Evolutionary conservation across 2,329 filamentous ascomycete species (phyloP).

Genomic region (Cadophora gregata): DNA sequence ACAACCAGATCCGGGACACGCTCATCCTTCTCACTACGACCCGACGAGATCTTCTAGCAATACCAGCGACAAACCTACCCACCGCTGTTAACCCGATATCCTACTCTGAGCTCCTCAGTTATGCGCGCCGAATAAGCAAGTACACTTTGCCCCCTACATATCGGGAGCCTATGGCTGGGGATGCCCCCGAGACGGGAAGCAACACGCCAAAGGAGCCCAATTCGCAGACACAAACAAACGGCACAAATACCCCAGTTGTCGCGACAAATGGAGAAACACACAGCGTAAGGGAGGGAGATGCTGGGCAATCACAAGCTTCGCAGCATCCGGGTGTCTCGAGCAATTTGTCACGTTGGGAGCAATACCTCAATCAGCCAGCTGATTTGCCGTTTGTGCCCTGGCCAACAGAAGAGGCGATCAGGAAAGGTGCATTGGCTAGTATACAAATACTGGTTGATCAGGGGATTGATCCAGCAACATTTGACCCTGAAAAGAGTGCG

Average conservation of each 20-base stretch:
- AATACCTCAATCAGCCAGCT: slow-evolving; percentile 58
- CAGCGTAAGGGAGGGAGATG: slow-evolving; percentile 35
- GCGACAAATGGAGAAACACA: slow-evolving; percentile 36
- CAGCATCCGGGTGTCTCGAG: slow-evolving; percentile 32
- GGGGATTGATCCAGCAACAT: slow-evolving; percentile 65
- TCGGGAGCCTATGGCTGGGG: slow-evolving; percentile 32
- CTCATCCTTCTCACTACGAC: slow-evolving; percentile 73
- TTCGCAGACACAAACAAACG: slow-evolving; percentile 40
- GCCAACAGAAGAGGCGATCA: slow-evolving; percentile 71
- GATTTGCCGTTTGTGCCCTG: slow-evolving; percentile 74
- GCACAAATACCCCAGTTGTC: slow-evolving; percentile 36
- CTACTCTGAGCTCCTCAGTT: slow-evolving; percentile 76
- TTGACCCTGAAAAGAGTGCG: slow-evolving; percentile 57
- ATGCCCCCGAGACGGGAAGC: slow-evolving; percentile 23
- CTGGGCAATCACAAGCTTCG: slow-evolving; percentile 30
- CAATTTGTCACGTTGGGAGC: slow-evolving; percentile 45
- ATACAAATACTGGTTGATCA: slow-evolving; percentile 66
- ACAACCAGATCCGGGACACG: slow-evolving; percentile 74
- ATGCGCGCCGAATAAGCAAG: slow-evolving; percentile 80
- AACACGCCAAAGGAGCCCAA: slow-evolving; percentile 34
- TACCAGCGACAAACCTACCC: slow-evolving; percentile 62
- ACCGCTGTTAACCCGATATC: slow-evolving; percentile 57
- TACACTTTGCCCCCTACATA: slow-evolving; percentile 68
- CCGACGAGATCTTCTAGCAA: slow-evolving; percentile 73
- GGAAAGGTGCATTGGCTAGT: slow-evolving; percentile 68